Evolutionary conservation across 345 rosid species (phyloP).

Genomic region (Theobroma cacao): DNA sequence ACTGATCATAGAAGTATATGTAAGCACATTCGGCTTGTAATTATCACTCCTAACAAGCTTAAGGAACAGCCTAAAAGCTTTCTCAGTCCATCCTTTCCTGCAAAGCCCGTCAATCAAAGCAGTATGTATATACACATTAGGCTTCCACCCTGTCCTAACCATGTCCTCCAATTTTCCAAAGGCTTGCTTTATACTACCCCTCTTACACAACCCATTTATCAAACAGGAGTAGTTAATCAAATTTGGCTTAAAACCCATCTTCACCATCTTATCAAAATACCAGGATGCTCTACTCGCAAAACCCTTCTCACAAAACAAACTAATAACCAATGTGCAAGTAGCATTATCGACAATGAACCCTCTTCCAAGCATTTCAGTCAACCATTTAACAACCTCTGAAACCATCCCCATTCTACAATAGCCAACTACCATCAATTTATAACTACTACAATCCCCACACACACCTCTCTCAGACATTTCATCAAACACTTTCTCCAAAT

Average conservation of each 20-base stretch:
- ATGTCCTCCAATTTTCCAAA: conserved; percentile 88
- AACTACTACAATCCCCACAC: conserved; percentile 49
- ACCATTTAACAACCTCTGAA: conserved; percentile 68
- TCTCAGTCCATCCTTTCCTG: conserved; percentile 92
- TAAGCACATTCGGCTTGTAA: conserved; percentile 78
- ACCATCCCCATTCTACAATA: conserved; percentile 58
- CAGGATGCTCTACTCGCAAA: conserved; percentile 53
- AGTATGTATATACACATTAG: conserved; percentile 81
- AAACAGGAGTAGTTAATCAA: conserved; percentile 73
- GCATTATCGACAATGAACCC: conserved; percentile 67
- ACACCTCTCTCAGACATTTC: conserved; percentile 74
- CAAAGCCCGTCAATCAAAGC: conserved; percentile 79
- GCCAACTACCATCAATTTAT: conserved; percentile 62
- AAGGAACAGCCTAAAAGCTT: conserved; percentile 81
- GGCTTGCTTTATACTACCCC: conserved; percentile 81
- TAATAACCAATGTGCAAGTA: conserved; percentile 60
- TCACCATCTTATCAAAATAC: conserved; percentile 66
- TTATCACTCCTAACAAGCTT: conserved; percentile 63
- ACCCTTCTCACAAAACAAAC: conserved; percentile 57
- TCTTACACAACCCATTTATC: conserved; percentile 77
- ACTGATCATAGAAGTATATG: conserved; percentile 77
- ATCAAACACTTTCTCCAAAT: conserved; percentile 66
- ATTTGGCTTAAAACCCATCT: conserved; percentile 65
- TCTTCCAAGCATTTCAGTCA: conserved; percentile 59
- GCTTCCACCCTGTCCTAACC: conserved; percentile 76